Conservation (phyloP, 306 rosid species). For the Prunus armeniaca region DNA sequence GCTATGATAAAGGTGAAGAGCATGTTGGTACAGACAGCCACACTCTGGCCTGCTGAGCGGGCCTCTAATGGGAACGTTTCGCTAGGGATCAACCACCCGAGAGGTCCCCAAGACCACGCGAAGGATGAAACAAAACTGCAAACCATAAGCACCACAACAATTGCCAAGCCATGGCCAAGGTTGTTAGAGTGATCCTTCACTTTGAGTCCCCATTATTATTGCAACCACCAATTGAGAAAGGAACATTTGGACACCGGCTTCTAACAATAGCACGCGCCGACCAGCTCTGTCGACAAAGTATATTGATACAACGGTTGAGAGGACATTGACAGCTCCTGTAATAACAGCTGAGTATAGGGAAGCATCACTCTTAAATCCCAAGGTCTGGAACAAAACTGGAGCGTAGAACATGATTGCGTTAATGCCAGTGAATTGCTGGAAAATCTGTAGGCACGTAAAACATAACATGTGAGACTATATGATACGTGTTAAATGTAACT, state of each 20-base stretch:
- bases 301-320: slow-evolving; percentile 64
- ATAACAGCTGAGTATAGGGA: slow-evolving; percentile 70
- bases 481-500: no score
- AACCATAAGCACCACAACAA: slow-evolving; percentile 58
- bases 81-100: slow-evolving; percentile 76
- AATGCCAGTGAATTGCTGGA: slow-evolving; percentile 84
- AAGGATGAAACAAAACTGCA: slow-evolving; percentile 60
- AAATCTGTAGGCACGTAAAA: slow-evolving; percentile 1
- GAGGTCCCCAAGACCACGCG: slow-evolving; percentile 93
- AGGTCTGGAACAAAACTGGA: slow-evolving; percentile 62
- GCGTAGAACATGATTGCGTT: slow-evolving; percentile 90
- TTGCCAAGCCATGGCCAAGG: slow-evolving; percentile 33
- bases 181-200: slow-evolving; percentile 35
- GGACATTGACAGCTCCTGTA: slow-evolving; percentile 61
- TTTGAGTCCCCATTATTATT: slow-evolving; percentile 43
- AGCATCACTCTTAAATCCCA: slow-evolving; percentile 64
- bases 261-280: slow-evolving; percentile 47
- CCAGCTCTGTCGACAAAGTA: slow-evolving; percentile 62
- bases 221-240: slow-evolving; percentile 63
- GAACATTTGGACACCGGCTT: slow-evolving; percentile 78
- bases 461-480: background rate
- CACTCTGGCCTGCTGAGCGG: slow-evolving; percentile 71
- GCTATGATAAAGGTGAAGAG: slow-evolving; percentile 56
- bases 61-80: slow-evolving; percentile 76
- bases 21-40: slow-evolving; percentile 57